phyloP scores from a whole-genome alignment of 192 early-diverging fungal species.

The Geosiphon pyriformis region DNA sequence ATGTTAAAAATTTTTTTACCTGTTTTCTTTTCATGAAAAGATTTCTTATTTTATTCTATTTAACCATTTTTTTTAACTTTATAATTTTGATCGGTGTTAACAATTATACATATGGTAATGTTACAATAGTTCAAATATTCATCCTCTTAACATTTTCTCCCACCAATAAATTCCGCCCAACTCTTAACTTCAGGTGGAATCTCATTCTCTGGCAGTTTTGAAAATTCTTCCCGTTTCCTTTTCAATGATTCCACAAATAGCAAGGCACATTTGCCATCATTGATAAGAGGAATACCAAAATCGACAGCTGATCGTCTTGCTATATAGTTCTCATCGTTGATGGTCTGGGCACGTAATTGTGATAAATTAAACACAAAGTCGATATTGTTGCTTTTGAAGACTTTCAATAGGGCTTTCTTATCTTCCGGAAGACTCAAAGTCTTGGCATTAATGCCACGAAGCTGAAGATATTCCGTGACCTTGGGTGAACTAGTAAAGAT shows the following conservation, averaged over 20 bases:
- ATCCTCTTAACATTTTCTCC: slow-evolving; percentile 33
- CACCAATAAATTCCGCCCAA: slow-evolving; percentile 65
- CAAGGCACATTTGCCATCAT: slow-evolving; percentile 89
- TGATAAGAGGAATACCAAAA: slow-evolving; percentile 92
- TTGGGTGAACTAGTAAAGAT: slow-evolving; percentile 63
- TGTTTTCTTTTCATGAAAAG: too few relatives aligned
- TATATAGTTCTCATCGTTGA: slow-evolving; percentile 63
- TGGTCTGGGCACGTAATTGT: slow-evolving; percentile 55
- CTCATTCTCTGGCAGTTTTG: slow-evolving; percentile 30
- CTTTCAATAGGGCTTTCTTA: slow-evolving; percentile 52
- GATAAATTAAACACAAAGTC: slow-evolving; percentile 71
- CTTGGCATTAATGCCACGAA: slow-evolving; percentile 35
- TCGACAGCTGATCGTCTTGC: slow-evolving; percentile 94
- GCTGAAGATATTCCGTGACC: slow-evolving; percentile 46
- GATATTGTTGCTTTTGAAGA: slow-evolving; percentile 54
- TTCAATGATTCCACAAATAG: slow-evolving; percentile 85
- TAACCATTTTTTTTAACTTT: too few relatives aligned
- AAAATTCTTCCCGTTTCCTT: slow-evolving; percentile 37
- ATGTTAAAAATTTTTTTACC: too few relatives aligned
- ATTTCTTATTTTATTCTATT: too few relatives aligned
- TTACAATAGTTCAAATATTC: too few relatives aligned
- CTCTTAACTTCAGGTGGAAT: slow-evolving; percentile 63
- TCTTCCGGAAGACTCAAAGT: slow-evolving; percentile 48
- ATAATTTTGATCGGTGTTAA: too few relatives aligned
- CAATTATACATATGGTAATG: too few relatives aligned